Conservation (phyloP, 148 eudicot species). For the Rhododendron molle region DNA sequence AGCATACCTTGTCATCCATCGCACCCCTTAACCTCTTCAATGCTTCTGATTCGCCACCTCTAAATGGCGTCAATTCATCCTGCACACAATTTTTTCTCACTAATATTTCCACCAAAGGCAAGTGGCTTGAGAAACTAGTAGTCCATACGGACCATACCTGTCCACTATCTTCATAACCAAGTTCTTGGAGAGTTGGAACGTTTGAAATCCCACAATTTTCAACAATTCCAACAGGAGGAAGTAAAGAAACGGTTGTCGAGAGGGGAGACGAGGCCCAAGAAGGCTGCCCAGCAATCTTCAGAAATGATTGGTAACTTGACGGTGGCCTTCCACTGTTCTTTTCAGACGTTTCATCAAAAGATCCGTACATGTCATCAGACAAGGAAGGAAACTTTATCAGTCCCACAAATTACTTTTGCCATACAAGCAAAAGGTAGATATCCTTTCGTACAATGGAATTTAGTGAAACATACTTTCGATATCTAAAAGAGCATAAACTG, state of each 20-base stretch:
- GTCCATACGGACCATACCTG: slow-evolving; percentile 33
- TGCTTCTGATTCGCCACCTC: slow-evolving; percentile 93
- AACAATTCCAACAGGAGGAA: slow-evolving; percentile 58
- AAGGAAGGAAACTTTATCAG: neutral
- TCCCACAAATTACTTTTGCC: neutral
- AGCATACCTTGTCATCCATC: slow-evolving; percentile 51
- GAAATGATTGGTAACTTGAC: slow-evolving; percentile 63
- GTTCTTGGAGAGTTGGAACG: slow-evolving; percentile 70
- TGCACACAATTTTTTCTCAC: slow-evolving; percentile 23
- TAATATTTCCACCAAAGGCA: neutral
- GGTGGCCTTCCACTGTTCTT: slow-evolving; percentile 92
- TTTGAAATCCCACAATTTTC: slow-evolving; percentile 38
- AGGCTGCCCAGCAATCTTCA: slow-evolving; percentile 76
- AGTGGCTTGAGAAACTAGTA: neutral
- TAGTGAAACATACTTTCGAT: neutral
- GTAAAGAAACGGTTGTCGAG: slow-evolving; percentile 33
- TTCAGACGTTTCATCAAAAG: neutral
- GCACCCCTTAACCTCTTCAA: slow-evolving; percentile 58
- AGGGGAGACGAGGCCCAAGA: slow-evolving; percentile 58
- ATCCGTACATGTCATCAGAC: neutral
- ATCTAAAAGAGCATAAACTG: neutral
- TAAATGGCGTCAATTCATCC: slow-evolving; percentile 72
- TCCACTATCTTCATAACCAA: slow-evolving; percentile 57
- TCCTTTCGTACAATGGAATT: neutral
- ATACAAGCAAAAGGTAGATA: neutral